Base-by-base conservation (phyloP, 345 rosid genomes). In the Geranium brycei region DNA sequence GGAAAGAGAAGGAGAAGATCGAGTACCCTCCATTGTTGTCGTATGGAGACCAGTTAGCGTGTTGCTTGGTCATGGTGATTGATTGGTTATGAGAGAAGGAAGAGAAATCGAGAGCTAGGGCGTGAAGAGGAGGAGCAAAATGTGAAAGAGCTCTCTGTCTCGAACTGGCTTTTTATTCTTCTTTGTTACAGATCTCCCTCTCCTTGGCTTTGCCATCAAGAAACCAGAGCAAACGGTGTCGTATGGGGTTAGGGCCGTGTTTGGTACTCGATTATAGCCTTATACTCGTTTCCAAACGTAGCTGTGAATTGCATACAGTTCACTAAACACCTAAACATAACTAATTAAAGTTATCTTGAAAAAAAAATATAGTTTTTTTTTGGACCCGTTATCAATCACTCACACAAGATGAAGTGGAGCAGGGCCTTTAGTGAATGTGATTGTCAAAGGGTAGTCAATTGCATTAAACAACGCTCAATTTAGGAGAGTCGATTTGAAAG, bases 1-100 rank as follows among this genome's bases (percentile, higher is more conserved):
- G 53, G 57, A 28, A 13, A 0, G 28, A 30, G 12, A 4, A 47
- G 41, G 57, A 1, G 4, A 7, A 62, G 7, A 38, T 38, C 32
- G 17, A 35, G 6, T 77, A 95, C 99, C 99, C 99, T 76, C 99
- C 99, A 85, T 95, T 95, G 92, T 86, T 86, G 69, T 95, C 99
- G 75, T 95, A 95, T 1, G 97, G 97, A 67, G 87, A 79, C 88
- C 89, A 95, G 65, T 77, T 84, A 5, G 89, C 81, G 11, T 82
- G 91, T 66, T 92, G 92, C 87, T 86, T 86, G 69, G 83, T 77
- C 97, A 89, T 87, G 75, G 83, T 30, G 71, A 61, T 23, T 40
- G 41, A 18, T 58, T 55, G 51, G 28, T 12, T n/a, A n/a, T n/a
- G 18, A 62, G 58, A 35, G 35, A 19, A 15, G 57, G 60, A 23